A percentile compares a stretch with the other conserved stretches of the same genome.
These are phyloP conservation scores for Mycosphaerelloides madeirae DNA, from an alignment of 2,329 filamentous ascomycete genomes.

Conservation along the genomic window DNA sequence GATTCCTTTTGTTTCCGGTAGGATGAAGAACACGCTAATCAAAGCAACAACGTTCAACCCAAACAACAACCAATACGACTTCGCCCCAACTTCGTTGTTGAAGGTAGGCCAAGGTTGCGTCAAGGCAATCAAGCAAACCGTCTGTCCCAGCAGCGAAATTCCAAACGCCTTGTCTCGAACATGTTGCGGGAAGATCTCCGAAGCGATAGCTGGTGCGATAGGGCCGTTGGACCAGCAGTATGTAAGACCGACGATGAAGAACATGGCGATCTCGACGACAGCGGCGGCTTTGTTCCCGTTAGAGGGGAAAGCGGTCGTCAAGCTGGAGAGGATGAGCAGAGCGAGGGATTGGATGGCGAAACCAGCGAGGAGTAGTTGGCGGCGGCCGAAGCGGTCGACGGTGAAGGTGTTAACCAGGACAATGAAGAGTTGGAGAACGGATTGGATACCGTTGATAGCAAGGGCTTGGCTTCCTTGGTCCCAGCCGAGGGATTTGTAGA, in stretches of 20 bases:
- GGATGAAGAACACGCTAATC: slow-evolving; percentile 57
- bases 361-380: slow-evolving; percentile 33
- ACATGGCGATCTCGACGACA: slow-evolving; percentile 39
- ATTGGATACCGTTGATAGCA: slow-evolving; percentile 38
- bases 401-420: slow-evolving; percentile 40
- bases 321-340: slow-evolving; percentile 35
- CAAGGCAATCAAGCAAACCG: slow-evolving; percentile 36
- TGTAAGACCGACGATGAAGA: slow-evolving; percentile 41
- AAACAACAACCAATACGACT: slow-evolving; percentile 40
- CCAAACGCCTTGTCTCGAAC: slow-evolving; percentile 40
- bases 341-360: slow-evolving; percentile 37
- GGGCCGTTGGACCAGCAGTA: slow-evolving; percentile 42
- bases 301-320: slow-evolving; percentile 37
- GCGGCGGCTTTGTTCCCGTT: slow-evolving; percentile 38
- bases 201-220: slow-evolving; percentile 35
- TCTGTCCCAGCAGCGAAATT: slow-evolving; percentile 36
- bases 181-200: slow-evolving; percentile 40
- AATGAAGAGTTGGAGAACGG: slow-evolving; percentile 37
- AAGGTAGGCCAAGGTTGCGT: slow-evolving; percentile 41
- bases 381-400: slow-evolving; percentile 35
- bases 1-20: slow-evolving; percentile 65
- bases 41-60: slow-evolving; percentile 35
- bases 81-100: slow-evolving; percentile 35
- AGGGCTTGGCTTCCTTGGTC: slow-evolving; percentile 34
- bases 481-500: slow-evolving; percentile 39